phyloP scores from a whole-genome alignment of 2,329 filamentous ascomycete species.

The Verticillium albo-atrum region DNA sequence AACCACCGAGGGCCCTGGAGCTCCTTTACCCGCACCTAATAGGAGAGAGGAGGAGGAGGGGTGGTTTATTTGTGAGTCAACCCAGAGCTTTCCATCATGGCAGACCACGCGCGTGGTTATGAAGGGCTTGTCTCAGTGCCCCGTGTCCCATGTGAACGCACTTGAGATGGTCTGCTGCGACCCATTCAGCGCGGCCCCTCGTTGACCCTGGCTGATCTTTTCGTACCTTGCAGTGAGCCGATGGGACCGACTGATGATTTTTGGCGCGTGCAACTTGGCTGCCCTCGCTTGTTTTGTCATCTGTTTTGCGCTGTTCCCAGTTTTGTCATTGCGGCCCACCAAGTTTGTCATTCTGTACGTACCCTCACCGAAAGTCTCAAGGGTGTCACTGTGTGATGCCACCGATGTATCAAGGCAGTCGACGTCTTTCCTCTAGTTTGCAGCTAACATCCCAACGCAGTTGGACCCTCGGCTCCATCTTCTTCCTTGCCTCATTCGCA shows the following conservation, averaged over 20 bases:
- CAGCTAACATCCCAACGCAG: constrained; percentile 46
- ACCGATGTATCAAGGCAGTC: background rate
- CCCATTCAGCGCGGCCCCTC: background rate
- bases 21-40: constrained; percentile 77
- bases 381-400: background rate
- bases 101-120: constrained; percentile 39
- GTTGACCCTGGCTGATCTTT: constrained; percentile 22
- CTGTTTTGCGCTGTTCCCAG: constrained; percentile 85
- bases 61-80: constrained; percentile 86
- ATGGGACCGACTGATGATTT: constrained; percentile 93
- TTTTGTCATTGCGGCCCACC: constrained; percentile 73
- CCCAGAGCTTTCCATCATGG: constrained; percentile 12
- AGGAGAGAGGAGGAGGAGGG: constrained; percentile 92
- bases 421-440: background rate
- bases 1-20: constrained; percentile 75
- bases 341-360: constrained; percentile 99
- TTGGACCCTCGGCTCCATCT: constrained; percentile 87
- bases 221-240: constrained; percentile 68
- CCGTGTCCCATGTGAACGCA: constrained; percentile 32
- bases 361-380: background rate
- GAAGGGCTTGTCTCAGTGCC: constrained; percentile 20
- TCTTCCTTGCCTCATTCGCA: constrained; percentile 90
- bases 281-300: constrained; percentile 90
- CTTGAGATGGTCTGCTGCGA: background rate
- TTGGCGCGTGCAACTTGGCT: constrained; percentile 84